Evolutionary conservation across 148 eudicot genomes (phyloP), one percentile per base, ranked within the genome.

Genomic region (Camellia lanceoleosa): DNA sequence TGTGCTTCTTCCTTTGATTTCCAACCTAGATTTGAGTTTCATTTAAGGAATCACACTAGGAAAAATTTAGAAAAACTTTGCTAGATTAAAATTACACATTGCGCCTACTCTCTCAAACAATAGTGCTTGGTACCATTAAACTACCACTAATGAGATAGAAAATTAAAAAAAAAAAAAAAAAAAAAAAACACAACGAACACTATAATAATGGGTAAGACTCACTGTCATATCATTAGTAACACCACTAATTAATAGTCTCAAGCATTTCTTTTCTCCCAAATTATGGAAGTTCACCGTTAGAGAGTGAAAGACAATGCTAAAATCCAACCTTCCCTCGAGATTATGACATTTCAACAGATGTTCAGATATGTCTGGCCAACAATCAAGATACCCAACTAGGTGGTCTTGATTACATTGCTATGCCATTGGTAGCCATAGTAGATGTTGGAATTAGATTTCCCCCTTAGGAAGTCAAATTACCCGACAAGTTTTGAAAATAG

Each of bases 171-270:
- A 23, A 23, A 30, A 30, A 30, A 30, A 30, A 30, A 30, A 30
- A 30, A 30, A 30, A 30, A 30, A 30, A 1, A 1, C 0, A 30
- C 38, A 30, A 30, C 1, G 1, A 30, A 30, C 1, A 30, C 1
- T 30, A 0, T 0, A 0, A 0, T 0, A 58, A 16, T 9, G 0
- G 0, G 0, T 58, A 0, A 58, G 62, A 0, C 16, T 1, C 11
- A 16, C 13, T 58, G 0, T 1, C 62, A 9, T 0, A 58, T 9
- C 0, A 9, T 9, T 58, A 16, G 0, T 58, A 9, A 0, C 1
- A 58, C 62, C 16, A 58, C 2, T 58, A 16, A 58, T 58, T 10
- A 30, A 1, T 30, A 0, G 30, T 0, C 30, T 30, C 30, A 30
- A 30, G 1, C 0, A 30, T 30, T 30, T 10, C 0, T 58, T 0